Percentiles rank a stretch among this genome's conserved stretches.
These are phyloP conservation scores for Pharus latifolius DNA, from an alignment of 176 grass and related monocot genomes.

Conservation along the genomic window DNA sequence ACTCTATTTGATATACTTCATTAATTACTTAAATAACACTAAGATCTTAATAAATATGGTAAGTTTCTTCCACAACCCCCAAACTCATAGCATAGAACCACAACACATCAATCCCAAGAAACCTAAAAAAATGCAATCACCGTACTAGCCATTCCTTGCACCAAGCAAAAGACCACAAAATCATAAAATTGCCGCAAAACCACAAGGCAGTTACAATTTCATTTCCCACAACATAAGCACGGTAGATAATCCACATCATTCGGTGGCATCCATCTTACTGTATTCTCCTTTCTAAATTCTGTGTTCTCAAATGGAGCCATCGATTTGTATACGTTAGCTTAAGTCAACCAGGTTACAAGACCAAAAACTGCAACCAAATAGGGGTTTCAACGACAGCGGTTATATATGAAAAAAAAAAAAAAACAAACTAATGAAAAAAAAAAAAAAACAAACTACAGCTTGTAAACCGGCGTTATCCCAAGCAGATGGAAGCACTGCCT, in stretches of 20 bases:
- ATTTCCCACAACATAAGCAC: too few relatives aligned
- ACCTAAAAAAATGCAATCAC: too few relatives aligned
- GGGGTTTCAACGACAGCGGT: not conserved
- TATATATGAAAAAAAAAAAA: not conserved
- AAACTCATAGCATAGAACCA: too few relatives aligned
- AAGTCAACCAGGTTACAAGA: conserved; percentile 16
- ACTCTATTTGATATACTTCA: too few relatives aligned
- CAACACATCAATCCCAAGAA: too few relatives aligned
- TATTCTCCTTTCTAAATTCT: not conserved
- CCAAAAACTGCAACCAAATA: conserved; percentile 24
- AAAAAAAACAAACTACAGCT: conserved; percentile 11
- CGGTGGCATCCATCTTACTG: too few relatives aligned
- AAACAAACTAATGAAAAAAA: not conserved
- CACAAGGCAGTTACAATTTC: too few relatives aligned
- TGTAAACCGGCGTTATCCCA: conserved; percentile 58
- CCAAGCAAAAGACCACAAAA: not conserved
- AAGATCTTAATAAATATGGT: too few relatives aligned
- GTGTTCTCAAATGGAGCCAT: not conserved
- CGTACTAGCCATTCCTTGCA: not conserved
- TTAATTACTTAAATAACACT: too few relatives aligned
- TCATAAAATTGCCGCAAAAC: too few relatives aligned
- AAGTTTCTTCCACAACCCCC: too few relatives aligned
- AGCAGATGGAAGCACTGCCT: conserved; percentile 61
- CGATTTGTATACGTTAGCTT: not conserved
- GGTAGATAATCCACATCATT: too few relatives aligned